phyloP scores from a whole-genome alignment of 176 grass and related monocot genomes.

The Alloteropsis semialata region DNA sequence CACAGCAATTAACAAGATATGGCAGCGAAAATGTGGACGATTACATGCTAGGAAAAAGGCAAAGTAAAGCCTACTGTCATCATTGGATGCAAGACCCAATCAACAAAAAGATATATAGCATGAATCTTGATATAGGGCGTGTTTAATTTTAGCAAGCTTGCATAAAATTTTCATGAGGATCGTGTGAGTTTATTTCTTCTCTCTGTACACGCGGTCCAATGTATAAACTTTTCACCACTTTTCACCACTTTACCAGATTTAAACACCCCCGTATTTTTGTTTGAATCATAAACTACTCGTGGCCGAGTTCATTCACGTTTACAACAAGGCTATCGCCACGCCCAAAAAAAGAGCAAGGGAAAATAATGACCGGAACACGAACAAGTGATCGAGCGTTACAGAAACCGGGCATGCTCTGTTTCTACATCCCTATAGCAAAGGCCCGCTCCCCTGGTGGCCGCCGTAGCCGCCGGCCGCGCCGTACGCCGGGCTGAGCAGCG shows the following conservation, averaged over 20 bases:
- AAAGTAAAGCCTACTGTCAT: not conserved
- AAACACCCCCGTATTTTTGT: no score
- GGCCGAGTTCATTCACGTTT: not conserved
- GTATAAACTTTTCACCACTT: no score
- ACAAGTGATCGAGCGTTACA: not conserved
- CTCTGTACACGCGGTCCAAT: no score
- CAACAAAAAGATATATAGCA: not conserved
- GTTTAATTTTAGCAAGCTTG: no score
- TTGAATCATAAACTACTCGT: not conserved
- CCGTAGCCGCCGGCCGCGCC: slow-evolving; percentile 29
- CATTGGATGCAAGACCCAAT: not conserved
- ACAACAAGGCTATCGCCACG: not conserved
- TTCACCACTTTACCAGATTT: no score
- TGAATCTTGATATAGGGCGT: not conserved
- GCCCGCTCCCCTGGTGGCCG: not conserved
- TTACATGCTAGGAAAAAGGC: not conserved
- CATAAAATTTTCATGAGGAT: no score
- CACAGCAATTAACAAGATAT: not conserved
- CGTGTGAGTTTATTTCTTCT: no score
- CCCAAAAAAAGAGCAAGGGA: no score
- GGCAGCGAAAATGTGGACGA: not conserved
- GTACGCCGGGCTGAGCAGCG: slow-evolving; percentile 53
- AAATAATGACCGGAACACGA: not conserved
- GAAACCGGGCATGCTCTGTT: not conserved
- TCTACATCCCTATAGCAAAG: not conserved